These are phyloP conservation scores for Ophiognomonia clavigignenti-juglandacearum DNA, from an alignment of 2,329 filamentous ascomycete species.

Conservation along the genomic window DNA sequence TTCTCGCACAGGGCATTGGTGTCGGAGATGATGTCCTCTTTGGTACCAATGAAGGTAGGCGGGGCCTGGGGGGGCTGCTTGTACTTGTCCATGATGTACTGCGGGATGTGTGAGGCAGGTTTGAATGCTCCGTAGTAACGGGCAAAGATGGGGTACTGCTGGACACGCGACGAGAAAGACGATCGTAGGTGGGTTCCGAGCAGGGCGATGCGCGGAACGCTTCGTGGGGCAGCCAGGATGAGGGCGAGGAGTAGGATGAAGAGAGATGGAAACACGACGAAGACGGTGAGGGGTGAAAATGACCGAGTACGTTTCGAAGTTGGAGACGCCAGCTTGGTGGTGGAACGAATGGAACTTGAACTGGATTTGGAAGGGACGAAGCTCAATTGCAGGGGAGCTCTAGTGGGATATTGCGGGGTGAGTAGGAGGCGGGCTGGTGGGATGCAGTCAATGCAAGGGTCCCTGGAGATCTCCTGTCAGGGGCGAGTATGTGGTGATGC, in stretches of 20 bases:
- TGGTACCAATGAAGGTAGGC: conserved; percentile 71
- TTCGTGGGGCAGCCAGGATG: conserved; percentile 64
- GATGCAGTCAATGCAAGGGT: neutral
- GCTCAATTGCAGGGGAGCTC: conserved; percentile 5
- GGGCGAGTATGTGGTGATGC: neutral
- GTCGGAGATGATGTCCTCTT: conserved; percentile 61
- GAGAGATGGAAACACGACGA: conserved; percentile 53
- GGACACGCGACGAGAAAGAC: conserved; percentile 19
- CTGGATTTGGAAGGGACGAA: conserved; percentile 6
- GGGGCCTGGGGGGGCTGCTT: conserved; percentile 72
- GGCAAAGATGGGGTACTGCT: conserved; percentile 26
- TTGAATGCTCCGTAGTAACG: conserved; percentile 24
- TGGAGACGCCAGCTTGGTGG: conserved; percentile 34
- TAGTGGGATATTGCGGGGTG: conserved; percentile 12
- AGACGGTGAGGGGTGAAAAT: conserved; percentile 34
- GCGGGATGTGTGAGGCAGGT: conserved; percentile 40
- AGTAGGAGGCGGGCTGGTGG: too few relatives aligned
- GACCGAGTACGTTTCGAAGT: conserved; percentile 17
- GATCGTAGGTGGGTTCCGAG: conserved; percentile 52
- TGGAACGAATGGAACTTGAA: conserved; percentile 17
- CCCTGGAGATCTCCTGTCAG: too few relatives aligned
- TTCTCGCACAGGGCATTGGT: conserved; percentile 61
- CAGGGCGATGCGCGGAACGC: conserved; percentile 52
- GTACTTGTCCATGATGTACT: conserved; percentile 62
- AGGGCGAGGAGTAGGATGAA: conserved; percentile 50